Conservation (phyloP, 257 asterid genomes). For the Lantana camara region DNA sequence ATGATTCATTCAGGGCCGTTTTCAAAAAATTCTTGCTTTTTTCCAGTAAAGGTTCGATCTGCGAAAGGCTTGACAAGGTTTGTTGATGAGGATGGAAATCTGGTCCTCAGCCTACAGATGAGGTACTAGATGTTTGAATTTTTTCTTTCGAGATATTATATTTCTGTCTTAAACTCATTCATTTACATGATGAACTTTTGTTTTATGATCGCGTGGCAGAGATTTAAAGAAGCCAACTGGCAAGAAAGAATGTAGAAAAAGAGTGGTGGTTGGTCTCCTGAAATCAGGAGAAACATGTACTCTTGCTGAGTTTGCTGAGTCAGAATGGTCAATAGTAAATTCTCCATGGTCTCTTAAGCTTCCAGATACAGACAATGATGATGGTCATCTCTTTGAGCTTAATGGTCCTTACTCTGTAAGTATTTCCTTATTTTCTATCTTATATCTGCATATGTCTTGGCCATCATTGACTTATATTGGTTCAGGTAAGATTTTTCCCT, state of each 20-base stretch:
- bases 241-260: conserved; percentile 42
- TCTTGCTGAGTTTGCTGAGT: conserved; percentile 63
- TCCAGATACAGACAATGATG: conserved; percentile 47
- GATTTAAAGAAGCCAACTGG: conserved; percentile 53
- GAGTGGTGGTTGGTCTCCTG: conserved; percentile 58
- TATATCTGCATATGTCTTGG: neutral
- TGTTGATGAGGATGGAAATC: conserved; percentile 67
- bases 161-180: conserved; percentile 1
- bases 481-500: conserved; percentile 72
- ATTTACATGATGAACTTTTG: conserved; percentile 8
- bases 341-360: conserved; percentile 74
- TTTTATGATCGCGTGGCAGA: conserved; percentile 44
- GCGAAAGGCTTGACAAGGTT: conserved; percentile 56
- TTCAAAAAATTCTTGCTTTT: conserved; percentile 63
- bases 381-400: conserved; percentile 72
- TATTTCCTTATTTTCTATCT: conserved; percentile 15
- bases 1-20: conserved; percentile 57
- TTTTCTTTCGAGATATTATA: neutral
- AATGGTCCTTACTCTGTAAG: conserved; percentile 76
- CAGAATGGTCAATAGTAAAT: conserved; percentile 66
- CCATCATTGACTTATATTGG: neutral
- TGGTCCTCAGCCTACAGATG: conserved; percentile 70
- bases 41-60: conserved; percentile 50
- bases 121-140: conserved; percentile 45
- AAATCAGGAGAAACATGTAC: conserved; percentile 58